These are phyloP conservation scores for Starmerella lactis-condensi DNA, from an alignment of 805 yeast genomes.

Conservation along the genomic window DNA sequence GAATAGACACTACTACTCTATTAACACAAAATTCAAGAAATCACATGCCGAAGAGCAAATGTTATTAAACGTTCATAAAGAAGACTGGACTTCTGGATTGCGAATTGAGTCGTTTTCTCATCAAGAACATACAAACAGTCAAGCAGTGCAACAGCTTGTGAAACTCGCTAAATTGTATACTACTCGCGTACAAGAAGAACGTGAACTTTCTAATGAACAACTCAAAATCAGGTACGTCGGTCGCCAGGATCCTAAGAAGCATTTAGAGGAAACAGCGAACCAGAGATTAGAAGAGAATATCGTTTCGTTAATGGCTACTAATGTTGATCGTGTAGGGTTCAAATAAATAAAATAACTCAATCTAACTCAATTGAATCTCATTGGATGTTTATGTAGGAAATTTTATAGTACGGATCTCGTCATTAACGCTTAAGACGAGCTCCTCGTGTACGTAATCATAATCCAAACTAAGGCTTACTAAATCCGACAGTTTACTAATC, in stretches of 20 bases:
- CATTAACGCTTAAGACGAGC: no score
- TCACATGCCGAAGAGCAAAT: constrained; percentile 82
- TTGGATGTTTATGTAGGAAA: no score
- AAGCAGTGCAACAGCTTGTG: constrained; percentile 60
- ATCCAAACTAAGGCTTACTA: no score
- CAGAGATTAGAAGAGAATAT: constrained; percentile 74
- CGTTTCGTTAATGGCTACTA: constrained; percentile 69
- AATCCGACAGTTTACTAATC: no score
- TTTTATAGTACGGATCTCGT: no score
- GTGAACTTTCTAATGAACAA: constrained; percentile 70
- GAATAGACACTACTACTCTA: constrained; percentile 89
- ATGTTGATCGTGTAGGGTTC: constrained; percentile 78
- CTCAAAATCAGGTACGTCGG: constrained; percentile 93
- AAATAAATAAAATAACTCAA: no score
- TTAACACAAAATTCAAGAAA: constrained; percentile 85
- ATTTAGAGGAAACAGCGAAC: constrained; percentile 76
- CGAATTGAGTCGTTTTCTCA: constrained; percentile 56
- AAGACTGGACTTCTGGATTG: constrained; percentile 88
- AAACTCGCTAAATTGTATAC: constrained; percentile 80
- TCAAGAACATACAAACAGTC: constrained; percentile 58
- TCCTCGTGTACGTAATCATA: no score
- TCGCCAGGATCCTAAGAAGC: constrained; percentile 97
- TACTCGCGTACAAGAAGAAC: constrained; percentile 79
- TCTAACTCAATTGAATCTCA: no score
- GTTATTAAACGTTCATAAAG: constrained; percentile 85